Percentiles rank a stretch among this genome's conserved stretches.
Evolutionary conservation across 148 eudicot genomes (phyloP).

Genomic region (Nepenthes mirabilis): DNA sequence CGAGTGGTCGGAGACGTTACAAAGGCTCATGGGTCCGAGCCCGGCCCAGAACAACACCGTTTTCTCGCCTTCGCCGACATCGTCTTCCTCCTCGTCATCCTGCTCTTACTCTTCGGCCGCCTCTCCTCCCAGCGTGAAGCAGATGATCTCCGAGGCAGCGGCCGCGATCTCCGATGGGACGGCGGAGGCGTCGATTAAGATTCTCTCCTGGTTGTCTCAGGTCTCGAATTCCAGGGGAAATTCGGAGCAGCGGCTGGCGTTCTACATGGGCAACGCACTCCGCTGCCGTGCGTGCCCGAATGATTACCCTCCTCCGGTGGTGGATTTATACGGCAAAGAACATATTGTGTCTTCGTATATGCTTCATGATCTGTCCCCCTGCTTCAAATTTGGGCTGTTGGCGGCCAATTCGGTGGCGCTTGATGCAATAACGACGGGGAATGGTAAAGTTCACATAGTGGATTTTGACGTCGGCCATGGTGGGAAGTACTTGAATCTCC

Average conservation of each 20-base stretch:
- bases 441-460: constrained; percentile 32
- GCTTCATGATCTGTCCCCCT: constrained; percentile 55
- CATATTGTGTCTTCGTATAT: constrained; percentile 31
- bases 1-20: constrained; percentile 84
- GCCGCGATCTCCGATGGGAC: constrained; percentile 54
- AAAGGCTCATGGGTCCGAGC: constrained; percentile 27
- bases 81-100: constrained; percentile 67
- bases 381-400: constrained; percentile 54
- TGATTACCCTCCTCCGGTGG: constrained; percentile 18
- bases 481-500: constrained; percentile 45
- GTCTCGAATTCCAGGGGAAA: constrained; percentile 30
- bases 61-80: constrained; percentile 3
- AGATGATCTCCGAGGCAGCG: constrained; percentile 52
- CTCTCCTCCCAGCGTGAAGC: constrained; percentile 14
- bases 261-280: constrained; percentile 43
- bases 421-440: constrained; percentile 32
- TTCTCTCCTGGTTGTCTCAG: constrained; percentile 34
- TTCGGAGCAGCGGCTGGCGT: constrained; percentile 48
- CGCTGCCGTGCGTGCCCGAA: constrained; percentile 35
- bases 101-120: constrained; percentile 53
- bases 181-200: constrained; percentile 21
- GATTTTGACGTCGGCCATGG: constrained; percentile 75
- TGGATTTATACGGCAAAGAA: constrained; percentile 30
- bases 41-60: constrained; percentile 7
- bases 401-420: constrained; percentile 62